phyloP scores from a whole-genome alignment of 192 early-diverging fungal species.

The Tieghemiomyces parasiticus region DNA sequence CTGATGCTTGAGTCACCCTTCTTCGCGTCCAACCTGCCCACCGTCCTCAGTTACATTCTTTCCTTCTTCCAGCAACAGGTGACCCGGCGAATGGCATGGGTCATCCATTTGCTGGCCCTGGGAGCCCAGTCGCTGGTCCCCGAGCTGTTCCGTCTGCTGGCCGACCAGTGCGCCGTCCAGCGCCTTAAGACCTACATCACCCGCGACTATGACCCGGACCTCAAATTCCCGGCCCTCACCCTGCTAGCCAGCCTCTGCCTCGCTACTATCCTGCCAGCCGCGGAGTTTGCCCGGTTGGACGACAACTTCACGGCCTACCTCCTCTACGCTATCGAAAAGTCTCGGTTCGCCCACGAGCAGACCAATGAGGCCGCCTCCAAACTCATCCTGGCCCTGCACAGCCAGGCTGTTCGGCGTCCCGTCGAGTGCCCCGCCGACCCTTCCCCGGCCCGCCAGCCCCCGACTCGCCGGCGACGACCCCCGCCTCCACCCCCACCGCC shows the following conservation, averaged over 20 bases:
- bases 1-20: conserved; percentile 6
- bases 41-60: not conserved
- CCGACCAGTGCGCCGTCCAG: not conserved
- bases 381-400: conserved; percentile 3
- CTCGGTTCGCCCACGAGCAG: conserved; percentile 5
- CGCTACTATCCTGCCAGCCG: not conserved
- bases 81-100: conserved; percentile 5
- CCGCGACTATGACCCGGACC: conserved; percentile 3
- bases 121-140: not conserved
- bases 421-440: too few relatives aligned
- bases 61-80: not conserved
- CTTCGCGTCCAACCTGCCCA: not conserved
- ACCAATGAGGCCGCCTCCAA: conserved; percentile 6
- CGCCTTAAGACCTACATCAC: conserved; percentile 11
- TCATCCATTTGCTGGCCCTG: conserved; percentile 3
- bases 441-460: too few relatives aligned
- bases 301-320: conserved; percentile 7
- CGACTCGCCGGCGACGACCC: too few relatives aligned
- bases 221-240: conserved; percentile 7
- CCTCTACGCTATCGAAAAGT: conserved; percentile 5
- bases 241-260: not conserved
- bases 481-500: too few relatives aligned
- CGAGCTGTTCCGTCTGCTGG: not conserved
- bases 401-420: not conserved
- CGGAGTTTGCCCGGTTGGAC: conserved; percentile 1